phyloP scores from a whole-genome alignment of 176 grass and related monocot species.

The Carex myosuroides region DNA sequence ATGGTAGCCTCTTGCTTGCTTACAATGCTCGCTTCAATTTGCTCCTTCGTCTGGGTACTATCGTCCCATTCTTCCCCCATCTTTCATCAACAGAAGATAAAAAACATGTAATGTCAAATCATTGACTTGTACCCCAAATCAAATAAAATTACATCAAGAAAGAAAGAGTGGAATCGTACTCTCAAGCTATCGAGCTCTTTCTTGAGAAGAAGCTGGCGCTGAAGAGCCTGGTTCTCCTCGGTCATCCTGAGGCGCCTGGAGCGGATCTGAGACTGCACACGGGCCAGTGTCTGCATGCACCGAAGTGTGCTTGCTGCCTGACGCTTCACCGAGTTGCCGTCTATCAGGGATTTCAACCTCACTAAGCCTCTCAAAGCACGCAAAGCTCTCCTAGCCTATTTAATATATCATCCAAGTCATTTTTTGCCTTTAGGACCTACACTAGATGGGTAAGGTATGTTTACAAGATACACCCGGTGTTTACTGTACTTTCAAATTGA shows the following conservation, averaged over 20 bases:
- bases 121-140: conserved; percentile 3
- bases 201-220: conserved; percentile 84
- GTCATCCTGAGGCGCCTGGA: conserved; percentile 77
- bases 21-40: conserved; percentile 79
- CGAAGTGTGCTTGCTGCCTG: conserved; percentile 85
- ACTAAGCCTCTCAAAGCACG: conserved; percentile 77
- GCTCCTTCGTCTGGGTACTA: conserved; percentile 81
- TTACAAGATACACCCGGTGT: background rate
- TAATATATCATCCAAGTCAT: conserved; percentile 4
- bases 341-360: conserved; percentile 80
- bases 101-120: background rate
- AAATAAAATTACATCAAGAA: conserved; percentile 15
- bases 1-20: conserved; percentile 85
- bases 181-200: conserved; percentile 82
- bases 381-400: conserved; percentile 84
- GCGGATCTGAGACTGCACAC: conserved; percentile 83
- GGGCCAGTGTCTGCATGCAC: conserved; percentile 89
- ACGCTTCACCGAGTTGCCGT: conserved; percentile 89
- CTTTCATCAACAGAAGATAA: conserved; percentile 35
- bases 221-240: conserved; percentile 93
- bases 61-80: conserved; percentile 96
- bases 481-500: background rate
- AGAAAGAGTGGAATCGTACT: conserved; percentile 41
- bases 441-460: background rate
- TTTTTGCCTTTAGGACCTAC: background rate